Evolutionary conservation across 208 protist genomes (phyloP).

Genomic region (Trypanosomatidae sp.): DNA sequence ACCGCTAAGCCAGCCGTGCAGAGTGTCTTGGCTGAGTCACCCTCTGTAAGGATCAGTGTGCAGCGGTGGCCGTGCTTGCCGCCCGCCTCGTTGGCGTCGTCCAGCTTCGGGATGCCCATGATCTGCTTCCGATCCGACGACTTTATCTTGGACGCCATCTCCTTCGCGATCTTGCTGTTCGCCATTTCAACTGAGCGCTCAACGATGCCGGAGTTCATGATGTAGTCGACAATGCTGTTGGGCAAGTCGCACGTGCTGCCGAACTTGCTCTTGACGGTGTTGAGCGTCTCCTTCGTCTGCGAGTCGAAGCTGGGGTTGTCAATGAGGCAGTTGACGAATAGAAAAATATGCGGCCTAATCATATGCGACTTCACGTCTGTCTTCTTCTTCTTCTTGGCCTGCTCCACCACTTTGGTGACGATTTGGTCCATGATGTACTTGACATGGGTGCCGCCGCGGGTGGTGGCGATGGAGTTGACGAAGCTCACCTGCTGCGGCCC

Average conservation of each 20-base stretch:
- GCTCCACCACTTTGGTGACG: constrained; percentile 85
- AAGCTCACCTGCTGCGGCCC: constrained; percentile 99
- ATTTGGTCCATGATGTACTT: constrained; percentile 98
- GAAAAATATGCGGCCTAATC: constrained; percentile 98
- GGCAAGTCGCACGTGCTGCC: constrained; percentile 96
- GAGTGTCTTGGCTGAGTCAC: constrained; percentile 99
- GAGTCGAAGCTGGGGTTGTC: constrained; percentile 99
- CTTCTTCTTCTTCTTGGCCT: constrained; percentile 97
- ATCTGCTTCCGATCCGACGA: constrained; percentile 83
- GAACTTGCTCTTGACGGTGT: constrained; percentile 94
- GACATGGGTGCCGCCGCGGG: constrained; percentile 99
- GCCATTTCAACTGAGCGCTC: constrained; percentile 95
- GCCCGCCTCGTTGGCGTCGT: constrained; percentile 99
- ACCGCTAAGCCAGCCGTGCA: constrained; percentile 98
- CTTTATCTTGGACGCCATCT: constrained; percentile 83
- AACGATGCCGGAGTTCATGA: constrained; percentile 95
- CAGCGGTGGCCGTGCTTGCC: constrained; percentile 94
- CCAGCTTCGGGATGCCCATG: constrained; percentile 98
- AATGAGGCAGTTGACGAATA: constrained; percentile 99
- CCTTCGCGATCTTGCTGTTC: constrained; percentile 95
- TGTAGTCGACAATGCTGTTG: constrained; percentile 95
- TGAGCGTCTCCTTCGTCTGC: constrained; percentile 99
- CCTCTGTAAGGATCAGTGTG: constrained; percentile 99
- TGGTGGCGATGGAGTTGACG: constrained; percentile 99
- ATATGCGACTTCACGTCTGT: constrained; percentile 96